phyloP scores from a whole-genome alignment of 2,329 filamentous ascomycete species.

The Raffaelea albimanens region DNA sequence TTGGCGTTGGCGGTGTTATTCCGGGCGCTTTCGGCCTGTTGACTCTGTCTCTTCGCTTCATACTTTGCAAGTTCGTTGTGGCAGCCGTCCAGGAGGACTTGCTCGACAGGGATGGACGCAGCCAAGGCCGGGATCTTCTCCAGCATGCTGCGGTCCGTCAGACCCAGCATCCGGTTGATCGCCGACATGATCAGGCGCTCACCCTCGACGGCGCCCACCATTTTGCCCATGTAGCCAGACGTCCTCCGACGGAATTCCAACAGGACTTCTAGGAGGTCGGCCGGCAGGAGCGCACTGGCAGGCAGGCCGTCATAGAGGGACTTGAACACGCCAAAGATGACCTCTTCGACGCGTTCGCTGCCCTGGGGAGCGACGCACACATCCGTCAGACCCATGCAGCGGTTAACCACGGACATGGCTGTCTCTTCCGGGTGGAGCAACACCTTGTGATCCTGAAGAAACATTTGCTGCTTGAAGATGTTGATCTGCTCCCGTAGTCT shows the following conservation, averaged over 20 bases:
- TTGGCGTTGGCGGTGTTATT: too few species aligned
- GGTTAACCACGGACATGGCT: constrained; percentile 44
- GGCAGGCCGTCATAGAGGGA: constrained; percentile 8
- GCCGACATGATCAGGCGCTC: constrained; percentile 39
- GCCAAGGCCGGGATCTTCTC: constrained; percentile 13
- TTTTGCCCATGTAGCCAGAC: constrained; percentile 29
- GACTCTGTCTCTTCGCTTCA: too few species aligned
- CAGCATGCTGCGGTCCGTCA: constrained; percentile 31
- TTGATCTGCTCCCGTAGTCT: too few species aligned
- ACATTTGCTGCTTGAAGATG: too few species aligned
- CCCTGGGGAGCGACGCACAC: constrained; percentile 22
- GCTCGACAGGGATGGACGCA: too few species aligned
- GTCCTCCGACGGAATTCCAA: constrained; percentile 37
- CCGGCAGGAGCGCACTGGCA: constrained; percentile 16
- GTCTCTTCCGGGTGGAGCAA: constrained; percentile 34
- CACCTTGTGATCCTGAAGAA: constrained; percentile 28
- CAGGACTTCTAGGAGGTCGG: constrained; percentile 30
- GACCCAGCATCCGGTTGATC: constrained; percentile 39
- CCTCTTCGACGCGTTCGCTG: constrained; percentile 34
- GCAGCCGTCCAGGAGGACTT: too few species aligned
- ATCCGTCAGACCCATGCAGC: constrained; percentile 37
- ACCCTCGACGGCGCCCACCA: constrained; percentile 30
- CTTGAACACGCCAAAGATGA: constrained; percentile 34
- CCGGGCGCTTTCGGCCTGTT: too few species aligned
- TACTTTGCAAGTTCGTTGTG: too few species aligned